Conservation (phyloP, 202 grass and related monocot genomes). For the Panicum hallii region DNA sequence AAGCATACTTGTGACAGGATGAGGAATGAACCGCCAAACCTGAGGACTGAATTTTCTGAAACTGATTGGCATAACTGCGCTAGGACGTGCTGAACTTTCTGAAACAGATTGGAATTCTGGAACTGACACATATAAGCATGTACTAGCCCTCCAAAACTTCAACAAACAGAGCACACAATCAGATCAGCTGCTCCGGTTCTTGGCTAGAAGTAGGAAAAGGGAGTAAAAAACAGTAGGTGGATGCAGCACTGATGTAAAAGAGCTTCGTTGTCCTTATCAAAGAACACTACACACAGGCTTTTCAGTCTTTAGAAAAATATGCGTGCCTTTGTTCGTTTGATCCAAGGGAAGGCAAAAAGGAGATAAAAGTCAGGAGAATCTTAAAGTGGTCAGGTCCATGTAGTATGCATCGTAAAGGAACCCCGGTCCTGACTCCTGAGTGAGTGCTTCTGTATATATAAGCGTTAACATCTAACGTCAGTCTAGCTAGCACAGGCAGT, state of each 20-base stretch:
- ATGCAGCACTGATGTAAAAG: conserved; percentile 5
- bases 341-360: conserved; percentile 3
- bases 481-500: background rate
- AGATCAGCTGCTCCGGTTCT: background rate
- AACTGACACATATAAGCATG: background rate
- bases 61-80: background rate
- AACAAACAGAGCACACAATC: background rate
- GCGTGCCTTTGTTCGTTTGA: conserved; percentile 34
- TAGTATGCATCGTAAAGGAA: conserved; percentile 1
- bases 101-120: background rate
- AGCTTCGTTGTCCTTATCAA: conserved; percentile 31
- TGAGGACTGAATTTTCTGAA: background rate
- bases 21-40: background rate
- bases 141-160: background rate
- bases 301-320: conserved; percentile 14
- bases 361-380: conserved; percentile 1
- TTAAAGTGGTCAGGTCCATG: conserved; percentile 25
- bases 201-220: background rate
- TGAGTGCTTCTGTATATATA: background rate
- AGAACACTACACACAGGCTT: conserved; percentile 15
- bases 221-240: background rate
- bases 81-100: background rate
- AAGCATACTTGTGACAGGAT: background rate
- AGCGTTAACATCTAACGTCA: background rate
- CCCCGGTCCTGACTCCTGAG: background rate